Evolutionary conservation across 768 basidiomycete genomes (phyloP).

Genomic region (Lepiota brunneoincarnata): DNA sequence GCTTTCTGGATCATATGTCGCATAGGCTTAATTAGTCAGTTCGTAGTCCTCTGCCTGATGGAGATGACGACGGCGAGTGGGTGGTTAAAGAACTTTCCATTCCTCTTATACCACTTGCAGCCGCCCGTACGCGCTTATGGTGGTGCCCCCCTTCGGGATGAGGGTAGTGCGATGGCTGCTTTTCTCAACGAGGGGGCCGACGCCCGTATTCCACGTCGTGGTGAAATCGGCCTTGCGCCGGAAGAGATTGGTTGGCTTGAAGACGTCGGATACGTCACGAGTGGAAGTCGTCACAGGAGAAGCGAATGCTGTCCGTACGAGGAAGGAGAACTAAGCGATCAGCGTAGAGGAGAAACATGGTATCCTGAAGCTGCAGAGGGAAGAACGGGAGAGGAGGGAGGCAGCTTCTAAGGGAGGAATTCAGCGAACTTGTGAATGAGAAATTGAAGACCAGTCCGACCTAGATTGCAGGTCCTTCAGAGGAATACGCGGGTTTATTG

Average conservation of each 20-base stretch:
- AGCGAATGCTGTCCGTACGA: conserved; percentile 99
- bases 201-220: conserved; percentile 92
- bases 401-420: conserved; percentile 86
- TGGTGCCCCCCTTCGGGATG: conserved; percentile 86
- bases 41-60: conserved; percentile 24
- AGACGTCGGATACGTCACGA: conserved; percentile 95
- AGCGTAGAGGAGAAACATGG: conserved; percentile 97
- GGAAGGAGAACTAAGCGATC: conserved; percentile 99
- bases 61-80: conserved; percentile 30
- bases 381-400: conserved; percentile 92
- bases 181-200: conserved; percentile 86
- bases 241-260: conserved; percentile 88
- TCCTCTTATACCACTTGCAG: conserved; percentile 12
- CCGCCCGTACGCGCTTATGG: conserved; percentile 75
- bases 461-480: not conserved
- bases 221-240: conserved; percentile 93
- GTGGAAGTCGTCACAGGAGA: conserved; percentile 86
- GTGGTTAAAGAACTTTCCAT: conserved; percentile 5
- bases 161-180: conserved; percentile 97
- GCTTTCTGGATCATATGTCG: too few relatives aligned
- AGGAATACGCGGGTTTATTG: too few relatives aligned
- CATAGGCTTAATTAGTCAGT: too few relatives aligned
- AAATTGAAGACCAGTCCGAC: conserved; percentile 50
- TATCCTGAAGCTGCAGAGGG: conserved; percentile 90
- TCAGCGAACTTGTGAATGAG: conserved; percentile 78